A percentile compares a stretch with the other conserved stretches of the same genome.
These are phyloP conservation scores for Medicago lupulina DNA, from an alignment of 306 rosid species.

Conservation along the genomic window DNA sequence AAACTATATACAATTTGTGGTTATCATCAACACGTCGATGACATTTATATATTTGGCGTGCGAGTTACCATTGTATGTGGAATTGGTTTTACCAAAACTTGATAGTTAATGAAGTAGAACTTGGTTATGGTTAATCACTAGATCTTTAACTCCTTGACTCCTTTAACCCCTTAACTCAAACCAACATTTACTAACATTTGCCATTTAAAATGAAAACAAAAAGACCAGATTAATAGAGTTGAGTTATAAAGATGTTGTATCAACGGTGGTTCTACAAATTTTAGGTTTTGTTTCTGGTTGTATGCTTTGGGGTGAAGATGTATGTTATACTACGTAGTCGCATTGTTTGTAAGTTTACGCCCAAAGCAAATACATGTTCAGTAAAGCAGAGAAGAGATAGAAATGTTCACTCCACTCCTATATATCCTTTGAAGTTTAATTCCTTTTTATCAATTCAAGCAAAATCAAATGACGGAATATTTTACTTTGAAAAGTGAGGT, in stretches of 20 bases:
- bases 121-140: background rate
- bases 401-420: background rate
- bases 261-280: no score
- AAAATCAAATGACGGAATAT: background rate
- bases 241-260: no score
- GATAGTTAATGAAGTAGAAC: background rate
- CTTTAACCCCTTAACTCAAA: no score
- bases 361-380: background rate
- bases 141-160: no score
- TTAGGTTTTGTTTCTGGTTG: background rate
- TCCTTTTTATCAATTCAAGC: background rate
- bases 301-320: background rate
- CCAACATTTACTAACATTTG: no score
- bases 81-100: background rate
- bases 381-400: background rate
- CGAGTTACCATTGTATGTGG: background rate
- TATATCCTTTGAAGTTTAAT: background rate
- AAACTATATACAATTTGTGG: background rate
- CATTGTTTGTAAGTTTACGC: background rate
- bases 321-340: background rate
- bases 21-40: background rate
- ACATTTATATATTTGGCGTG: background rate
- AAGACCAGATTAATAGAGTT: no score
- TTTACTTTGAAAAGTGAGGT: no score
- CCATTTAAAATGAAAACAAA: no score